Evolutionary conservation across 2,329 filamentous ascomycete genomes (phyloP), one percentile per base, ranked within the genome.

Genomic region (Fonsecaea nubica): DNA sequence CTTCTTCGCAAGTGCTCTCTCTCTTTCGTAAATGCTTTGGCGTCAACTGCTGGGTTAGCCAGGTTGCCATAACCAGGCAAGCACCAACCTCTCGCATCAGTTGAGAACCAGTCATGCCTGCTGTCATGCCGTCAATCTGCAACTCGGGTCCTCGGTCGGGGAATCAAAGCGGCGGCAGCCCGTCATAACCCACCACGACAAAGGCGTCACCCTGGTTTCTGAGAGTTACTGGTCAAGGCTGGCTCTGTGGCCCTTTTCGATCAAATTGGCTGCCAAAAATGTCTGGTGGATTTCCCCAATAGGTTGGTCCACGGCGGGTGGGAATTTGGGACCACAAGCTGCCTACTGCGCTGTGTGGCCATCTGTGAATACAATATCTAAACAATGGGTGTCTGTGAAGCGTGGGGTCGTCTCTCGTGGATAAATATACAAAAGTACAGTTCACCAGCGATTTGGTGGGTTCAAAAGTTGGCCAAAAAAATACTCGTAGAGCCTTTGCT

Each of bases 351-450:
- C 21, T 30, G 30, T 45, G n/a, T 25, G n/a, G n/a, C 25, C 40
- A 15, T 7, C 18, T 57, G 63, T 57, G 52, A 25, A 62, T 54
- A 56, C 6, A 35, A n/a, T 56, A 50, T 58, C 45, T 36, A 57
- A 18, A 21, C 13, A 40, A 52, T 62, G 45, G 33, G 45, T 50
- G 25, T 25, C 25, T 25, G 25, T 63, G 59, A 60, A 36, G 59
- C 55, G 30, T 55, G 50, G 56, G 36, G 36, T 42, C 65, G 54
- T 61, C 61, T 52, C 61, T 57, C 61, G 61, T 63, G 61, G 38
- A 67, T 64, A 63, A 42, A 57, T 67, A 67, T 56, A 64, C 56
- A 63, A 63, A 63, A 60, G 61, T 67, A 67, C 61, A 67, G 35
- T 25, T 55, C 60, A 55, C 54, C 64, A 66, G 55, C 55, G 38